phyloP scores from a whole-genome alignment of 306 rosid species.

The Potentilla sterilis region DNA sequence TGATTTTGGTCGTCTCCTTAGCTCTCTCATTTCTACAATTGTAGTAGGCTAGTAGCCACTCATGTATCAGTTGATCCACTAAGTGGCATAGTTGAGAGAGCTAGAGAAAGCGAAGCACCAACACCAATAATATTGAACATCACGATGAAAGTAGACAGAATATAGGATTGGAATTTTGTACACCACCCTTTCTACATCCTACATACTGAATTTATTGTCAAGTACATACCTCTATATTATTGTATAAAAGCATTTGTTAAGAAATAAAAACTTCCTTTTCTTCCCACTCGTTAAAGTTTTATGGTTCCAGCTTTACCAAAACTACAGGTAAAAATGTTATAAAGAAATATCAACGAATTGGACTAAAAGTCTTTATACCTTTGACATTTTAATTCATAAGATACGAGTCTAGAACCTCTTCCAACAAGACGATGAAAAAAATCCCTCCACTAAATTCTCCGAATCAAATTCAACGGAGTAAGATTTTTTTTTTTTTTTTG shows the following conservation, averaged over 20 bases:
- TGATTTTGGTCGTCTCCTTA: slow-evolving; percentile 31
- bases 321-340: neutral
- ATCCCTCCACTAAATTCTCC: neutral
- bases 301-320: neutral
- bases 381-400: neutral
- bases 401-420: neutral
- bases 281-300: neutral
- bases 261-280: slow-evolving; percentile 4
- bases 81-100: neutral
- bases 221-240: slow-evolving; percentile 5
- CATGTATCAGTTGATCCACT: neutral
- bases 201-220: slow-evolving; percentile 9
- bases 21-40: slow-evolving; percentile 32
- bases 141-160: slow-evolving; percentile 10
- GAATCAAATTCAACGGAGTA: neutral
- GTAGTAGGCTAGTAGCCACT: slow-evolving; percentile 15
- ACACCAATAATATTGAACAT: neutral
- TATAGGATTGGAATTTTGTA: slow-evolving; percentile 24
- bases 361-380: neutral
- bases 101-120: neutral
- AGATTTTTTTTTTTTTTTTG: neutral
- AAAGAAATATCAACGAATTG: neutral
- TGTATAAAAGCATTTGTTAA: slow-evolving; percentile 27
- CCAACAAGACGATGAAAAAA: neutral
- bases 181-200: slow-evolving; percentile 24